Evolutionary conservation across 2,329 filamentous ascomycete species (phyloP).

Genomic region (Thielaviopsis populi): DNA sequence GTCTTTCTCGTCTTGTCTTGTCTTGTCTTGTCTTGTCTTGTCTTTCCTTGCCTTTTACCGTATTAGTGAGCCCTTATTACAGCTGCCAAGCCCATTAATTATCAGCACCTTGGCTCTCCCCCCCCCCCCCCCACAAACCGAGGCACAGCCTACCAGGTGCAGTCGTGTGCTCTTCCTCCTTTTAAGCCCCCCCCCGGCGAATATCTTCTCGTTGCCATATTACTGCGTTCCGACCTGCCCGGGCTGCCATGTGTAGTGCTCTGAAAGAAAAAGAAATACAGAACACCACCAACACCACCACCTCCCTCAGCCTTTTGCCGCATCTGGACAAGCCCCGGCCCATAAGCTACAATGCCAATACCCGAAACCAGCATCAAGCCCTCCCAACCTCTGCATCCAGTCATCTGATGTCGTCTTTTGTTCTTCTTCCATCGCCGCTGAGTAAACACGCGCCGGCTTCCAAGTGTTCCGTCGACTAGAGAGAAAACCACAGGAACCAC

Average conservation of each 20-base stretch:
- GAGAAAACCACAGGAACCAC: no score
- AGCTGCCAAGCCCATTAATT: no score
- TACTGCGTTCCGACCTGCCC: neutral
- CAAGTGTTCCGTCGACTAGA: no score
- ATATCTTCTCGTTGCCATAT: neutral
- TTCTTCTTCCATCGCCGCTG: neutral
- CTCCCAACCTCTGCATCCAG: neutral
- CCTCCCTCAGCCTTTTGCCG: neutral
- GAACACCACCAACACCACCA: neutral
- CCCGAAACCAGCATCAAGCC: neutral
- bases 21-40: neutral
- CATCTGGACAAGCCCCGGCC: neutral
- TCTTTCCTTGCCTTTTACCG: no score
- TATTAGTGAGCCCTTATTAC: no score
- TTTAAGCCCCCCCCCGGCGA: no score
- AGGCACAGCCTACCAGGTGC: neutral
- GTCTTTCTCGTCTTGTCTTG: neutral
- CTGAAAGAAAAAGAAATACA: neutral
- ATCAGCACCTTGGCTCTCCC: no score
- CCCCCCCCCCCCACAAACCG: no score
- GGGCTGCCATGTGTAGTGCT: neutral
- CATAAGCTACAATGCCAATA: neutral
- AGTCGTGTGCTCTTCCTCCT: no score
- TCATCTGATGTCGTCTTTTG: neutral
- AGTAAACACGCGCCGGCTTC: neutral